A percentile compares a stretch with the other conserved stretches of the same genome.
These are phyloP conservation scores for Forsythia suspensa DNA, from an alignment of 257 asterid genomes.

Conservation along the genomic window DNA sequence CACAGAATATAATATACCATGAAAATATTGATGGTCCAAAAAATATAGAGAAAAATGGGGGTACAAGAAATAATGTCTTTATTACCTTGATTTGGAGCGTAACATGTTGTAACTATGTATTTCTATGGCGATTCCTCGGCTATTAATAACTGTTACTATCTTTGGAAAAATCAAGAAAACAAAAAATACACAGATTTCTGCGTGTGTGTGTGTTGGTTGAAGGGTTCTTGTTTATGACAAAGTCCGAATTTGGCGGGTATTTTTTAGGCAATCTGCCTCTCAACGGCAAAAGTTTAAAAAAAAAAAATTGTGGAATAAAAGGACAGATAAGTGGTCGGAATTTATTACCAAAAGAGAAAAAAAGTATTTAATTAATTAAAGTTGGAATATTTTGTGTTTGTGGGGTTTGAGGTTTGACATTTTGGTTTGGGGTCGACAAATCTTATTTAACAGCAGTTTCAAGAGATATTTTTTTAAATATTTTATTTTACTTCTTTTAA, in stretches of 20 bases:
- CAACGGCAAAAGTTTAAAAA: constrained; percentile 31
- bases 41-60: constrained; percentile 3
- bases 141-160: constrained; percentile 29
- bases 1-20: constrained; percentile 18
- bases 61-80: constrained; percentile 23
- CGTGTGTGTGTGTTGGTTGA: constrained; percentile 19
- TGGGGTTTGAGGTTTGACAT: constrained; percentile 25
- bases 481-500: no score
- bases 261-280: constrained; percentile 16
- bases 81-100: constrained; percentile 76
- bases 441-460: background rate
- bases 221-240: constrained; percentile 22
- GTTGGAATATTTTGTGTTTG: background rate
- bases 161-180: constrained; percentile 38
- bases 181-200: background rate
- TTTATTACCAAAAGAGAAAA: no score
- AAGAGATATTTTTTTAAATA: no score
- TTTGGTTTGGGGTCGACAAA: constrained; percentile 34
- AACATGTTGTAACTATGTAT: constrained; percentile 37
- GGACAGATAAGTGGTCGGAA: constrained; percentile 15
- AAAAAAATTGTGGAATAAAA: constrained; percentile 2
- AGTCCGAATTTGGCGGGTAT: constrained; percentile 62
- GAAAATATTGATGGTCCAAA: constrained; percentile 26
- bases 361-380: constrained; percentile 4
- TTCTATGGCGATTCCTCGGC: constrained; percentile 37